These are phyloP conservation scores for Aspergillus haitiensis DNA, from an alignment of 495 filamentous ascomycete species.

Conservation along the genomic window DNA sequence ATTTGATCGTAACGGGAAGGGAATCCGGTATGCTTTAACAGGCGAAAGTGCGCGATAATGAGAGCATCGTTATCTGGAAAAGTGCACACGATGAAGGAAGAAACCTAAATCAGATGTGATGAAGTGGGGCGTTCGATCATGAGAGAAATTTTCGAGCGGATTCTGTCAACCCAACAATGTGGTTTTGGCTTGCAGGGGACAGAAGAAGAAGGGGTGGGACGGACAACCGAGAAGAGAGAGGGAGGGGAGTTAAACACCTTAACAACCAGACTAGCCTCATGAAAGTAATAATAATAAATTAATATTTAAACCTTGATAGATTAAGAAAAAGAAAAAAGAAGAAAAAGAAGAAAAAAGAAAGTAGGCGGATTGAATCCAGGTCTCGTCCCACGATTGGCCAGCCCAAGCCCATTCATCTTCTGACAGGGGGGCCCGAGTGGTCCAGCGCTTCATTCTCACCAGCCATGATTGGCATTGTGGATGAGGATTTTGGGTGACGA, in stretches of 20 bases:
- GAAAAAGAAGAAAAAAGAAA: not conserved
- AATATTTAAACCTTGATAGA: not conserved
- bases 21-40: constrained; percentile 6
- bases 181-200: constrained; percentile 45
- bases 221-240: constrained; percentile 6
- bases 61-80: constrained; percentile 19
- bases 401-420: not conserved
- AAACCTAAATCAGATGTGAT: constrained; percentile 9
- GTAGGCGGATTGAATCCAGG: not conserved
- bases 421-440: not conserved
- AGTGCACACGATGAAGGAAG: constrained; percentile 2
- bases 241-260: not conserved
- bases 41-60: constrained; percentile 7
- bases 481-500: not conserved
- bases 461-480: not conserved
- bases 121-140: constrained; percentile 12
- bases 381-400: not conserved
- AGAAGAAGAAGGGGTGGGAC: constrained; percentile 20
- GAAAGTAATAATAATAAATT: not conserved
- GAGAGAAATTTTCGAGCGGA: constrained; percentile 5
- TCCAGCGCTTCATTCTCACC: not conserved
- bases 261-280: not conserved
- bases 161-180: constrained; percentile 32
- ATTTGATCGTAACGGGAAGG: too few species aligned
- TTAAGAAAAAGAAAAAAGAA: not conserved